Base-by-base conservation (phyloP, 306 rosid species). In the Purshia tridentata region DNA sequence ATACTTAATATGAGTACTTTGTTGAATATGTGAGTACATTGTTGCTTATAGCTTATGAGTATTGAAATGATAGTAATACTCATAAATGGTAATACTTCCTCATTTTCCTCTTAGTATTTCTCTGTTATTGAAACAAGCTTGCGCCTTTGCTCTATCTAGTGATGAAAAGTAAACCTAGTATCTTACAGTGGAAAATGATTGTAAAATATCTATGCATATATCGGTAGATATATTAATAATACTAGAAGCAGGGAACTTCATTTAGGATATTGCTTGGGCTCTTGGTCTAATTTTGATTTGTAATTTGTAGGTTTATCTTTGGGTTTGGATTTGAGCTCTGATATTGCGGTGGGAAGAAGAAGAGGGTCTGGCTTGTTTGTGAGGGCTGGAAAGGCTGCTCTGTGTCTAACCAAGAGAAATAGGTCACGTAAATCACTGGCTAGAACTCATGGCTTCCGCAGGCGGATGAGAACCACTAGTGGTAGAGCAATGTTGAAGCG, bases 401-500 rank as follows among this genome's bases (percentile, higher is more conserved):
- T 95, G 45, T 88, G 93, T 78, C 90, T 70, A 51, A 95, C 99
- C 11, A 95, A 91, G 89, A 87, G 98, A 78, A 95, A 39, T 87
- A 88, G 96, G 73, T 91, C 99, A 14, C 77, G 93, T 15, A 95
- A 95, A 81, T 95, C 99, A 73, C 74, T 91, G 80, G 92, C 93
- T 63, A 84, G 97, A 16, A 89, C 96, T 60, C 97, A 91, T 72
- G 97, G 99, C 7, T 95, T 95, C 70, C 93, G 98, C 58, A 80
- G 77, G 54, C 67, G 99, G 63, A 95, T 91, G 98, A 82, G 97
- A 54, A 91, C 99, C 49, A 77, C 97, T 6, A 77, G 78, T n/a
- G 99, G 99, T 40, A 87, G 97, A 77, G 92, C 93, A 61, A 7
- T 91, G 23, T 58, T 95, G 15, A 91, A 87, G 81, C 89, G 98